Evolutionary conservation across 257 asterid species (phyloP).

Genomic region (Asclepias syriaca): DNA sequence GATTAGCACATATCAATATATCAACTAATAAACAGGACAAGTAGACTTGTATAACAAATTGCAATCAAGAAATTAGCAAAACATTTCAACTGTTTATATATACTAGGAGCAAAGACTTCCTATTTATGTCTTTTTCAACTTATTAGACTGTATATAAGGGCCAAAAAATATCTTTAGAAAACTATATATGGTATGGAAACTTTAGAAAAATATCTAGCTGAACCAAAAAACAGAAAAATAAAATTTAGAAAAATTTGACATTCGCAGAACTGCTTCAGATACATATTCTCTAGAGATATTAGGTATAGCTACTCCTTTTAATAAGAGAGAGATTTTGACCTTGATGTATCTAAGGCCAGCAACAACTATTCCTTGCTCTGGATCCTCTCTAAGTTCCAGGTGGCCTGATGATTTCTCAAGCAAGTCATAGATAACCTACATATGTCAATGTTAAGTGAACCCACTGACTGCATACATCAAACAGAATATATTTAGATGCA

Average conservation of each 20-base stretch:
- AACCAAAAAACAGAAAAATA: background rate
- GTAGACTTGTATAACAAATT: background rate
- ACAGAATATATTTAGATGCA: constrained; percentile 6
- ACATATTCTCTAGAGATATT: background rate
- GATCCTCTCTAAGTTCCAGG: constrained; percentile 95
- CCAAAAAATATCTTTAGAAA: too few relatives aligned
- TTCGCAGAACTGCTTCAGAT: background rate
- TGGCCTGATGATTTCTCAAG: constrained; percentile 90
- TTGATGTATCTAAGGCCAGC: constrained; percentile 89
- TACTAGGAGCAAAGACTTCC: background rate
- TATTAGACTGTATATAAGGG: background rate
- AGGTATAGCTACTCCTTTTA: background rate
- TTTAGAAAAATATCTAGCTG: background rate
- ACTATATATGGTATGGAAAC: background rate
- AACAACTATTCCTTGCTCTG: constrained; percentile 82
- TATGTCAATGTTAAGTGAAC: constrained; percentile 18
- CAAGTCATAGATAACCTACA: constrained; percentile 90
- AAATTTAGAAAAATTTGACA: background rate
- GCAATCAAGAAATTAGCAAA: background rate
- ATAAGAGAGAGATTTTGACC: constrained; percentile 29
- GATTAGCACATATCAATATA: background rate
- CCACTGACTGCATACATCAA: background rate
- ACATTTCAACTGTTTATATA: background rate
- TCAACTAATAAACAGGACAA: too few relatives aligned
- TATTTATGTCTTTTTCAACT: background rate